phyloP scores from a whole-genome alignment of 768 basidiomycete species.

The Lanmaoa pseudosensibilis region DNA sequence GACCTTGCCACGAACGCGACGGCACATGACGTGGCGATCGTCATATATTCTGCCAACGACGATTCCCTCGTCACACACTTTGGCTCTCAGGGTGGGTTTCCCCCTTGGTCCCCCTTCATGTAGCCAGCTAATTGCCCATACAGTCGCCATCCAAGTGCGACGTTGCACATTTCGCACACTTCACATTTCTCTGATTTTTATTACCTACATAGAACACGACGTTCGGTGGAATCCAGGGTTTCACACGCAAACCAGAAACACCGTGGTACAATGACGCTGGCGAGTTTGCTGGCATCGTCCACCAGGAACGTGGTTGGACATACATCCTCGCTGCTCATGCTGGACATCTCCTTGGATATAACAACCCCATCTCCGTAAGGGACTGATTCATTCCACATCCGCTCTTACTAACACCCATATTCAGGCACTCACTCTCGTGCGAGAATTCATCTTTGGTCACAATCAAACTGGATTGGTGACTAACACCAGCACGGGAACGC shows the following conservation, averaged over 20 bases:
- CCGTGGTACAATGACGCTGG: slow-evolving; percentile 61
- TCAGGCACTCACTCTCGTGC: slow-evolving; percentile 53
- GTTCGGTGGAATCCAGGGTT: slow-evolving; percentile 75
- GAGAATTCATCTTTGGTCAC: slow-evolving; percentile 41
- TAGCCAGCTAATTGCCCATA: slow-evolving; percentile 7
- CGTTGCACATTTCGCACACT: neutral
- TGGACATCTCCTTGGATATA: slow-evolving; percentile 38
- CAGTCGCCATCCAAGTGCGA: slow-evolving; percentile 57
- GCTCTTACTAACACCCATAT: neutral
- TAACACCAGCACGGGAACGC: slow-evolving; percentile 23
- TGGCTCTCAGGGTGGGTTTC: slow-evolving; percentile 57
- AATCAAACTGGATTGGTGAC: slow-evolving; percentile 59
- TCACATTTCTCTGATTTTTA: neutral
- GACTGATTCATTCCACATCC: neutral
- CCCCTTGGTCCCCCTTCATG: neutral
- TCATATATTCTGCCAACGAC: slow-evolving; percentile 70
- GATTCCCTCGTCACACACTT: slow-evolving; percentile 62
- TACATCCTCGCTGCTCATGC: slow-evolving; percentile 32
- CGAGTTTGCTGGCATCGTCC: slow-evolving; percentile 62
- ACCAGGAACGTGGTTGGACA: slow-evolving; percentile 54
- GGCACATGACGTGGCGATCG: slow-evolving; percentile 43
- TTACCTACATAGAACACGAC: slow-evolving; percentile 67
- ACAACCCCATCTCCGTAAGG: slow-evolving; percentile 46
- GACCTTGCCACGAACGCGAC: slow-evolving; percentile 64
- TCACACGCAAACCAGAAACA: slow-evolving; percentile 64